Base-by-base conservation (phyloP, 345 rosid genomes). In the Pistacia atlantica region DNA sequence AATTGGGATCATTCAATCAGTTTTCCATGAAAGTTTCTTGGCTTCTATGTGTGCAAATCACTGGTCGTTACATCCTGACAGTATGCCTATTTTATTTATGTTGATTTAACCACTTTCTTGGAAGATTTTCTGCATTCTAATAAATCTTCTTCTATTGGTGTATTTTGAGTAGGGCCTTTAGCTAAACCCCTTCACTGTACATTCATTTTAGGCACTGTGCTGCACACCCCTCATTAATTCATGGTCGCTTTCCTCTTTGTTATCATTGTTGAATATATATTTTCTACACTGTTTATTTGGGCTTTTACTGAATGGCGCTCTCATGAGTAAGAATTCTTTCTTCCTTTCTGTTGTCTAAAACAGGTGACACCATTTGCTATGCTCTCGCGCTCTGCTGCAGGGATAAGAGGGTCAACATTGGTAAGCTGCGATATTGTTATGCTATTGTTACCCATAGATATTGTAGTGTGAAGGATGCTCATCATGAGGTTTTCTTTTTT, bases 311-410 rank as follows among this genome's bases (percentile, higher is more conserved):
- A 20, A 5, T 38, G 51, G 51, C 20, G 4, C 4, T 9, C 37
- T 64, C 22, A 25, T 25, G 14, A 45, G 57, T 59, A 20, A 11
- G 45, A n/a, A 12, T 20, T 48, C 33, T 61, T 9, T 74, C 49
- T 65, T 48, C 52, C 38, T 63, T 57, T 71, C 80, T 42, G 5
- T 72, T 58, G 74, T 20, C 56, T 71, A 55, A 78, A 84, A 66
- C 82, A 96, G 99, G 92, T 92, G 72, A 96, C 98, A 2, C 97
- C 97, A 73, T 93, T 90, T 83, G 97, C 99, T 42, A 92, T 96
- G 98, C 89, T 96, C 65, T 96, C 97, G 55, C 94, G 98, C 49
- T 80, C 95, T 71, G 90, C 97, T 51, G 98, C 98, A 18, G 98
- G 99, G 83, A 96, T 93, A 63, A 89, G 97, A 84, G 98, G 99